phyloP scores from a whole-genome alignment of 495 filamentous ascomycete genomes.

The Neurospora sp. region DNA sequence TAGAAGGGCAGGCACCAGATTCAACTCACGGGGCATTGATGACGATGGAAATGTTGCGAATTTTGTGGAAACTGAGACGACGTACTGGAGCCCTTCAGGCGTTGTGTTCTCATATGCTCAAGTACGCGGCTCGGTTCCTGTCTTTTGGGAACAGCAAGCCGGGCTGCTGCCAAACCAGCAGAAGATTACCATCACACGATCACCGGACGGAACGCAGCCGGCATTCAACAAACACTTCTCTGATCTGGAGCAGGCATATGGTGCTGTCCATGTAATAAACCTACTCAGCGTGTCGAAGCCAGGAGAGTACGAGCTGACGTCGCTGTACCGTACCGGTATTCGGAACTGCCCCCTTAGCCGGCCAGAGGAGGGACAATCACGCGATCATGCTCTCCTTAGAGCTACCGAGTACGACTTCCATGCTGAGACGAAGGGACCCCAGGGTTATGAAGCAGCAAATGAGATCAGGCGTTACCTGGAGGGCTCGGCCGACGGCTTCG shows the following conservation, averaged over 20 bases:
- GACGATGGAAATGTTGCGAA: constrained; percentile 97
- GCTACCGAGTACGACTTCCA: constrained; percentile 91
- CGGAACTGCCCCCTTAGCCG: constrained; percentile 54
- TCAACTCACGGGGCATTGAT: constrained; percentile 93
- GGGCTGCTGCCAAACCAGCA: constrained; percentile 87
- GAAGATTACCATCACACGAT: constrained; percentile 85
- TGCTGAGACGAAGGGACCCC: constrained; percentile 78
- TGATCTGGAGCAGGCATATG: constrained; percentile 69
- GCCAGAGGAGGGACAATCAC: constrained; percentile 28
- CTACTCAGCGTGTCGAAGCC: constrained; percentile 78
- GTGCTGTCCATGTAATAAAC: constrained; percentile 83
- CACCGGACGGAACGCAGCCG: constrained; percentile 81
- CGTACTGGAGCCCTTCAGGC: constrained; percentile 61
- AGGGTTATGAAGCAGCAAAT: constrained; percentile 79
- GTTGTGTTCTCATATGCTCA: constrained; percentile 91
- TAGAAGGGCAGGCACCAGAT: constrained; percentile 82
- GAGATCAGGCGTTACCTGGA: constrained; percentile 65
- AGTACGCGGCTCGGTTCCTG: constrained; percentile 79
- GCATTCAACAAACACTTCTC: constrained; percentile 95
- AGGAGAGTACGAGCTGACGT: constrained; percentile 71
- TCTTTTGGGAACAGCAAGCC: constrained; percentile 93
- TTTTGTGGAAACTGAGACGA: constrained; percentile 58
- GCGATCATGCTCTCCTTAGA: constrained; percentile 59
- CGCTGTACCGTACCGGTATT: constrained; percentile 68
- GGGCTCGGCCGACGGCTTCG: constrained; percentile 72